Conservation (phyloP, 2,329 filamentous ascomycete genomes). For the Neofusicoccum kwambonambiense region DNA sequence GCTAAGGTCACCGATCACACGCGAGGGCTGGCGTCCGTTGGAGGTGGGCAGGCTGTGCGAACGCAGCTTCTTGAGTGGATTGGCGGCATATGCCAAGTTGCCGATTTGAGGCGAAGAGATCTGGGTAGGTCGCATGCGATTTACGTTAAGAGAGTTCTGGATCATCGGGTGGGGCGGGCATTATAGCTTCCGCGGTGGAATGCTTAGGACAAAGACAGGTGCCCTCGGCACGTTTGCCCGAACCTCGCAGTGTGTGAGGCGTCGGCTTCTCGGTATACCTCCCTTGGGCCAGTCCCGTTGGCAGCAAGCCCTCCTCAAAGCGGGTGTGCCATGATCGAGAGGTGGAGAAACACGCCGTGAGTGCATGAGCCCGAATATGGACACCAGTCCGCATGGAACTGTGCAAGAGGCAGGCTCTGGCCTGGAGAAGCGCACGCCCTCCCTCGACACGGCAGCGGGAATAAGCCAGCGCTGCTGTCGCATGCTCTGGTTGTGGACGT, state of each 20-base stretch:
- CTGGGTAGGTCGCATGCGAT: slow-evolving; percentile 2
- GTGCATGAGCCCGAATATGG: no score
- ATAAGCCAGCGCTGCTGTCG: background rate
- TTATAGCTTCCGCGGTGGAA: slow-evolving; percentile 7
- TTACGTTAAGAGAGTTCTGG: background rate
- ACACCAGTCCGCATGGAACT: no score
- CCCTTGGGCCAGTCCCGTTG: background rate
- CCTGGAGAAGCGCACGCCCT: no score
- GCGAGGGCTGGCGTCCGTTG: background rate
- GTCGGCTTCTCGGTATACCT: background rate
- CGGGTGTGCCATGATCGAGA: no score
- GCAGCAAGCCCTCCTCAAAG: background rate
- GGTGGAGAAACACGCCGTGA: no score
- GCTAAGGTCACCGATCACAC: background rate
- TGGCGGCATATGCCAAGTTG: background rate
- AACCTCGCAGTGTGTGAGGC: background rate
- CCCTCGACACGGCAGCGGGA: no score
- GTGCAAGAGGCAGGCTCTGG: no score
- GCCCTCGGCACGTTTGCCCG: background rate
- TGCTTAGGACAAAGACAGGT: slow-evolving; percentile 8
- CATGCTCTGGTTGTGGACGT: no score
- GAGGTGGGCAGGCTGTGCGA: background rate
- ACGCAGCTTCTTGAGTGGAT: background rate
- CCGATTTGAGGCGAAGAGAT: background rate
- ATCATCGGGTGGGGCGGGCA: slow-evolving; percentile 5